Base-by-base conservation (phyloP, 169 alveolate genomes). In the Eimeria nieschulzi region DNA sequence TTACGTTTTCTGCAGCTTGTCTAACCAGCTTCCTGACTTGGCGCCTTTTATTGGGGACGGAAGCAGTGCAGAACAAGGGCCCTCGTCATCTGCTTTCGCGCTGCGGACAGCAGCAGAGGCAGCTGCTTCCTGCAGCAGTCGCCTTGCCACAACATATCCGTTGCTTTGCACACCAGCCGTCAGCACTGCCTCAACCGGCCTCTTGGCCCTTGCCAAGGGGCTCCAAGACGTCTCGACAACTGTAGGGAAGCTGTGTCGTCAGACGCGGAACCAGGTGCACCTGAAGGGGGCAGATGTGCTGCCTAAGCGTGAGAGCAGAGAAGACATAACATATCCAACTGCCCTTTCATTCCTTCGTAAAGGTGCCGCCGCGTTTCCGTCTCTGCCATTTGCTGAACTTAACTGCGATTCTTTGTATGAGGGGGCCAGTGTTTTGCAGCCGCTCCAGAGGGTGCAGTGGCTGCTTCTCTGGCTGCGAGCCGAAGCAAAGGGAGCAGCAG, bases 41-140 rank as follows among this genome's bases (percentile, higher is more conserved):
- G 66, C 59, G 90, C 90, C 90, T 5, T 63, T 82, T 59, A 73
- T 82, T 64, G 78, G 33, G 75, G 79, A 46, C 53, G 25, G 25
- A 33, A 76, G n/a, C 26, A 23, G 90, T n/a, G 79, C 53, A 2
- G 90, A 54, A 33, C 46, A 33, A 33, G 46, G 46, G 46, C 46
- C 46, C 26, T 17, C 72, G 12, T 61, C 70, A 26, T 59, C 90
- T 26, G 63, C 90, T 9, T 68, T 61, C 7, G 78, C 90, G 10
- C 19, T 82, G 76, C 55, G 78, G 53, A 82, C 90, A 82, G 90
- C 90, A 82, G 90, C 90, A 39, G 90, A 61, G 33, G 90, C 90
- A 17, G 90, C 90, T 15, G 90, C 78, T 2, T 76, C 90, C 8
- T 82, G 90, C 90, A 82, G 90, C 90, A 82, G 90, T 68, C 59